phyloP scores from a whole-genome alignment of 2,329 filamentous ascomycete genomes.

The Xylariaceae sp. region DNA sequence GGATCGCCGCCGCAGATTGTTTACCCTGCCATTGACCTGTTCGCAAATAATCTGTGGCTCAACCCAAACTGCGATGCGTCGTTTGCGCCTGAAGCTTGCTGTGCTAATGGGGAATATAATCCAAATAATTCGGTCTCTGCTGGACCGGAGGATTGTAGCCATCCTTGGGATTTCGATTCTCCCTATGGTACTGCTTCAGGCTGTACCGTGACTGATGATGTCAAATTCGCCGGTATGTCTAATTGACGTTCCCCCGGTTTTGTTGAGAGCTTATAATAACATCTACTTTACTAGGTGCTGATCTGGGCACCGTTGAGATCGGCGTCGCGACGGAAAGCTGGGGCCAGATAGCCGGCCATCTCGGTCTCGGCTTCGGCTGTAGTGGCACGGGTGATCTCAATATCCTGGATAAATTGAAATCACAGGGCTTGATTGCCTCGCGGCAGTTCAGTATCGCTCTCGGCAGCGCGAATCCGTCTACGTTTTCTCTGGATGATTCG shows the following conservation, averaged over 20 bases:
- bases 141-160: conserved; percentile 1
- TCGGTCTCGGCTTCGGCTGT: conserved; percentile 21
- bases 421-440: conserved; percentile 8
- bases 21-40: conserved; percentile 16
- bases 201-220: conserved; percentile 14
- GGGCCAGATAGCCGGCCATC: conserved; percentile 11
- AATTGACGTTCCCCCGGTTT: no score
- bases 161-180: conserved; percentile 9
- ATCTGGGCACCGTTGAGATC: conserved; percentile 7
- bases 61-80: conserved; percentile 17
- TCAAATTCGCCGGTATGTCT: conserved; percentile 15
- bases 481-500: neutral
- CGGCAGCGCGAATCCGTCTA: conserved; percentile 11
- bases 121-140: conserved; percentile 12
- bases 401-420: conserved; percentile 14
- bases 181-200: conserved; percentile 12
- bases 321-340: conserved; percentile 18
- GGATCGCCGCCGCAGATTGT: conserved; percentile 17
- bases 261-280: neutral
- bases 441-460: conserved; percentile 21
- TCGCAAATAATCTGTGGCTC: conserved; percentile 18
- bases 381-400: neutral
- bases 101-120: conserved; percentile 14
- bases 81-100: conserved; percentile 8
- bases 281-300: neutral